Evolutionary conservation across 2,329 filamentous ascomycete genomes (phyloP).

Genomic region (Paraphaeosphaeria sporulosa): DNA sequence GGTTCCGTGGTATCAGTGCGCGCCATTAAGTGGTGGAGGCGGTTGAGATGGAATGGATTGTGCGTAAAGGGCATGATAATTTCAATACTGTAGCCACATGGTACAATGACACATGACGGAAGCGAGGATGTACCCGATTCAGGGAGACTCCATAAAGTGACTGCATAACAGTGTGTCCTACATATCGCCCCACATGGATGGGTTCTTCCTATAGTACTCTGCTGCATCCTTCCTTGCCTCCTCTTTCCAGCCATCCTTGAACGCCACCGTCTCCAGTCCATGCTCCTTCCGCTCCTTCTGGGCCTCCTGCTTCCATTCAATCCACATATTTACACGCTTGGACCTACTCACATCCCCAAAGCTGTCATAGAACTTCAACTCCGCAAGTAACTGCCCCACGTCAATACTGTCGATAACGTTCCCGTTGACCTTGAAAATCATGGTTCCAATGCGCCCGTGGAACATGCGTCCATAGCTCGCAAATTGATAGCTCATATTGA

Average conservation of each 20-base stretch:
- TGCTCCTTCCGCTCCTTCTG: constrained; percentile 1
- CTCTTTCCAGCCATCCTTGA: constrained; percentile 2
- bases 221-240: background rate
- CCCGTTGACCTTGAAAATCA: constrained; percentile 10
- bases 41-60: too few species aligned
- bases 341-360: background rate
- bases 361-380: constrained; percentile 6
- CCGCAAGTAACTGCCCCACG: constrained; percentile 11
- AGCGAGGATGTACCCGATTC: background rate
- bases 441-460: constrained; percentile 9
- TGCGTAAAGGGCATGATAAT: too few species aligned
- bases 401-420: background rate
- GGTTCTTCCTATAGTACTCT: background rate
- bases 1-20: background rate
- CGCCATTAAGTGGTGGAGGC: too few species aligned
- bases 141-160: too few species aligned
- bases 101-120: background rate
- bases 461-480: constrained; percentile 4
- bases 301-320: constrained; percentile 3
- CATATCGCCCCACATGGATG: background rate
- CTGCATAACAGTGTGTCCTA: background rate
- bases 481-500: constrained; percentile 1
- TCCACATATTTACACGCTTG: constrained; percentile 2
- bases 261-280: constrained; percentile 5
- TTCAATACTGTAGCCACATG: too few species aligned